These are phyloP conservation scores for Dillenia turbinata DNA, from an alignment of 164 flowering plant genomes.

Conservation along the genomic window DNA sequence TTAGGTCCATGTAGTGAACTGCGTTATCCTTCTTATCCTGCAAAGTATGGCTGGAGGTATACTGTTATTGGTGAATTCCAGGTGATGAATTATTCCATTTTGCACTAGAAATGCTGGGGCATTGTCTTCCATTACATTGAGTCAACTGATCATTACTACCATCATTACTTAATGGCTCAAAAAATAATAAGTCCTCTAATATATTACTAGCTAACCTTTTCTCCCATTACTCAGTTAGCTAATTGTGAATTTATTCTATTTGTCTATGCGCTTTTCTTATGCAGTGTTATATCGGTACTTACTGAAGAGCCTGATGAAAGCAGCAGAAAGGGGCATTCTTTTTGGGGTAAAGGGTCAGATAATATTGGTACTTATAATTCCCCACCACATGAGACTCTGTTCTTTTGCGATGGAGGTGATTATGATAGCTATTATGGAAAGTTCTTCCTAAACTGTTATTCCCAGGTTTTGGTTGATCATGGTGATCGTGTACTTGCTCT, in stretches of 20 bases:
- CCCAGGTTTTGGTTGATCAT: slow-evolving; percentile 73
- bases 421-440: slow-evolving; percentile 89
- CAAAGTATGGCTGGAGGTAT: slow-evolving; percentile 69
- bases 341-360: slow-evolving; percentile 87
- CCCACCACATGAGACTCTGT: slow-evolving; percentile 75
- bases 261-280: background rate
- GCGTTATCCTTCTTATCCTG: slow-evolving; percentile 78
- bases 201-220: no score
- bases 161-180: no score
- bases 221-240: no score
- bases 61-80: slow-evolving; percentile 93
- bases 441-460: slow-evolving; percentile 89
- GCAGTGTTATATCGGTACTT: slow-evolving; percentile 86
- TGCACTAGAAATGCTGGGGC: no score
- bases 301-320: slow-evolving; percentile 64
- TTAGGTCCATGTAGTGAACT: slow-evolving; percentile 94
- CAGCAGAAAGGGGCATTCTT: slow-evolving; percentile 90
- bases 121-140: no score
- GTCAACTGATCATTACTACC: no score
- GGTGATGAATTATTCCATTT: slow-evolving; percentile 23
- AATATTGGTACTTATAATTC: slow-evolving; percentile 87
- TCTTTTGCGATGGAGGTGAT: slow-evolving; percentile 95
- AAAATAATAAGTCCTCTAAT: no score
- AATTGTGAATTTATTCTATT: no score
- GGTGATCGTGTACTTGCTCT: slow-evolving; percentile 73